Evolutionary conservation across 2,329 filamentous ascomycete genomes (phyloP).

Genomic region (Xylaria sp.): DNA sequence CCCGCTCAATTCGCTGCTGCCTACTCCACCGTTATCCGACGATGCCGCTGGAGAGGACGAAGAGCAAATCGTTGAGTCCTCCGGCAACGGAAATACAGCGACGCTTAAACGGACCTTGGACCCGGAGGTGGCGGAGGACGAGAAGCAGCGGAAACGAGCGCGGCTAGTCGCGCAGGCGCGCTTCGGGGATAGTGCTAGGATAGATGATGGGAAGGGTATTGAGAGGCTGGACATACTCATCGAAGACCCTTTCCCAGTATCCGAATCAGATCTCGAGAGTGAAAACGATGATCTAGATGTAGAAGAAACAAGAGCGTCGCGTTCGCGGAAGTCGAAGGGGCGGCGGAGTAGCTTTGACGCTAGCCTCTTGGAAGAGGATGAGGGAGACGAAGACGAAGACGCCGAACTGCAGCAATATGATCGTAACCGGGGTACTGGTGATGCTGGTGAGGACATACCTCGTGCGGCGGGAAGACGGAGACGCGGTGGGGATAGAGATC

Average conservation of each 20-base stretch:
- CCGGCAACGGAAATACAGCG: conserved; percentile 30
- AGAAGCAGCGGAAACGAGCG: conserved; percentile 59
- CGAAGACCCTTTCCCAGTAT: conserved; percentile 60
- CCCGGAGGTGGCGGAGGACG: conserved; percentile 39
- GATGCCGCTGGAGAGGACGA: conserved; percentile 36
- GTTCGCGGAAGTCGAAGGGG: conserved; percentile 31
- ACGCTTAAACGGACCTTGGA: conserved; percentile 26
- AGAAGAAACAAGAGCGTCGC: conserved; percentile 14
- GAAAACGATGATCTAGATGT: conserved; percentile 17
- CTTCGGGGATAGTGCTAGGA: conserved; percentile 67
- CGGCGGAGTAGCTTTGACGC: conserved; percentile 34
- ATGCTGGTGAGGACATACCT: conserved; percentile 31
- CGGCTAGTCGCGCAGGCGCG: conserved; percentile 68
- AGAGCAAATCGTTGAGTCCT: conserved; percentile 24
- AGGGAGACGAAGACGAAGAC: conserved; percentile 36
- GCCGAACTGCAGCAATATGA: not conserved
- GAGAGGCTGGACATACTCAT: conserved; percentile 66
- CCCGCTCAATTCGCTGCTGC: conserved; percentile 60
- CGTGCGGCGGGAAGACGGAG: conserved; percentile 37
- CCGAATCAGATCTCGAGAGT: conserved; percentile 20
- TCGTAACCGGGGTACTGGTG: conserved; percentile 15
- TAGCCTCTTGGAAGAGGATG: conserved; percentile 33
- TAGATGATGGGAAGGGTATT: conserved; percentile 64
- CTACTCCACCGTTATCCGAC: conserved; percentile 54
- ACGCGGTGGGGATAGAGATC: conserved; percentile 35